Evolutionary conservation across 1,284 basidiomycete genomes (phyloP).

Genomic region (Ustilago loliicola): DNA sequence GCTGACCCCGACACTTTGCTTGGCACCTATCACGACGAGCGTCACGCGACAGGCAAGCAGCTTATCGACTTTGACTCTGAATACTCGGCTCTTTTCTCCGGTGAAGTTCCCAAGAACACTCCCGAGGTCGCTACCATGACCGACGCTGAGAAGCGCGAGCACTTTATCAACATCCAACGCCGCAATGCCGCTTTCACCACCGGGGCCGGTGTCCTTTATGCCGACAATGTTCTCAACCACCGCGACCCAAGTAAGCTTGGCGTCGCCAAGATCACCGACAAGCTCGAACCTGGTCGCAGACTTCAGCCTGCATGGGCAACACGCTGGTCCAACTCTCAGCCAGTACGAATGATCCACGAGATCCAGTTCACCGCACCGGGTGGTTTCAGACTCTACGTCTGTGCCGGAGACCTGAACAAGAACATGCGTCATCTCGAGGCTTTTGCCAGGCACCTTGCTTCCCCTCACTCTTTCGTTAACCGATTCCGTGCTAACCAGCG

Average conservation of each 20-base stretch:
- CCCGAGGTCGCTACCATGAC: constrained; percentile 59
- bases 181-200: constrained; percentile 67
- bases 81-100: constrained; percentile 71
- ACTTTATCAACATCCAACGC: constrained; percentile 65
- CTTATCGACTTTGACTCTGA: constrained; percentile 71
- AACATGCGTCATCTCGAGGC: constrained; percentile 47
- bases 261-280: constrained; percentile 41
- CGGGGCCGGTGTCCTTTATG: constrained; percentile 62
- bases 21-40: constrained; percentile 71
- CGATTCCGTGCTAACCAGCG: constrained; percentile 52
- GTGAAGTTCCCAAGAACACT: constrained; percentile 63
- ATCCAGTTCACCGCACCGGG: constrained; percentile 76
- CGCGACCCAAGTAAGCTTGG: constrained; percentile 58
- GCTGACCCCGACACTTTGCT: constrained; percentile 68
- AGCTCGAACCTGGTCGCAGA: constrained; percentile 58
- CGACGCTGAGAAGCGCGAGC: constrained; percentile 58
- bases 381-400: constrained; percentile 81
- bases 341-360: constrained; percentile 79
- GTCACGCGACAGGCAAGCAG: constrained; percentile 71
- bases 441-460: constrained; percentile 51
- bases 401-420: constrained; percentile 75
- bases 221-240: constrained; percentile 64
- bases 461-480: constrained; percentile 59
- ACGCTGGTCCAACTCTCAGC: constrained; percentile 77
- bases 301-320: constrained; percentile 73